Base-by-base conservation (phyloP, 495 filamentous ascomycete species). In the Aspergillus diversus region DNA sequence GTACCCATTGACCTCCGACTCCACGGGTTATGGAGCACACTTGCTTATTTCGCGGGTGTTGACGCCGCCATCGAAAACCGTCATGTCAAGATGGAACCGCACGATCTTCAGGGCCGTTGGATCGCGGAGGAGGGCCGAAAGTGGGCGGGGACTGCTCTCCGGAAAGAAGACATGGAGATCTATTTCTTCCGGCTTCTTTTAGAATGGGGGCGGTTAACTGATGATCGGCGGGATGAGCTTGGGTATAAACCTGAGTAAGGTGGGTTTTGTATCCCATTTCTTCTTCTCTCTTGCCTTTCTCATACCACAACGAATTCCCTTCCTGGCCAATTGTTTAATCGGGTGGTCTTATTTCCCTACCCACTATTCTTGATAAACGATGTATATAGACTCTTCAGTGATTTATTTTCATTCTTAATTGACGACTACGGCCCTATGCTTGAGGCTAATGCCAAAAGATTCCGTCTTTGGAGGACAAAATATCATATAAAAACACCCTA, bases 161-260 rank as follows among this genome's bases (percentile, higher is more conserved):
- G 91, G 68, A 87, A 84, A 64, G 89, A 93, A 75, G 92, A 96
- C 70, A 92, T 90, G 87, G 87, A 92, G 73, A 83, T 93, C 33
- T 96, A 94, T 69, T 80, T 93, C 69, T 94, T 92, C 72, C 75
- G 92, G 50, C 69, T 96, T 61, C 70, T 93, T 60, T 71, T 94
- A 46, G 92, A 94, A 75, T 94, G 88, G 87, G 89, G 83, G 1
- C 75, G 89, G 47, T 64, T 91, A 12, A 80, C 86, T 8, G 80
- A 89, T 73, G 88, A 90, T 60, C 64, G 76, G 46, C 77, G 89
- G 68, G 86, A 90, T 60, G 75, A 78, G 27, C 66, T 87, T 57
- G 84, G 83, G 3, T 91, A 84, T 77, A 69, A 59, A 52, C 59
- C 49, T 33, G 65, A 46, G 60, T 64, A 21, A 21, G n/a, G 3